Conservation (phyloP, 2,329 filamentous ascomycete genomes). For the Clarireedia sp. region DNA sequence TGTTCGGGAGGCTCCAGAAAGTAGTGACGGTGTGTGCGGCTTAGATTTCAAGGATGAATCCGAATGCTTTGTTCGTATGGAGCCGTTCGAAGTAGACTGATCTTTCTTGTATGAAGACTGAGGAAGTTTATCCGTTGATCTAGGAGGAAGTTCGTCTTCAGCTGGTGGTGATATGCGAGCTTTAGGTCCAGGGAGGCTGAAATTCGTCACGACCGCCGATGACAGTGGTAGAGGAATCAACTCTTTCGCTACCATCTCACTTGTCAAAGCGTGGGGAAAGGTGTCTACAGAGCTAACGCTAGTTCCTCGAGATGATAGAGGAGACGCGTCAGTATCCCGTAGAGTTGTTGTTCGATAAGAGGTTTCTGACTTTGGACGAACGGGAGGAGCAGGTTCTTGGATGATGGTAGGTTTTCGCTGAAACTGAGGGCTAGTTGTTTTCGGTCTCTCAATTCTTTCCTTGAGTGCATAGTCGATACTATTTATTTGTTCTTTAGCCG, state of each 20-base stretch:
- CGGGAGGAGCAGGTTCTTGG: neutral
- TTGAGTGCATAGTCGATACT: neutral
- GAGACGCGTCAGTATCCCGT: slow-evolving; percentile 6
- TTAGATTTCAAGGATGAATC: slow-evolving; percentile 15
- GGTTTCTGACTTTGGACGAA: slow-evolving; percentile 4
- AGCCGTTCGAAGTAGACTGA: neutral
- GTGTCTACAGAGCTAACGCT: slow-evolving; percentile 19
- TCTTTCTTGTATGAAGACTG: neutral
- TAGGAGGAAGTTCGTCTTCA: neutral
- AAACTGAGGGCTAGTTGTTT: neutral
- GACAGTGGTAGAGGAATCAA: slow-evolving; percentile 10
- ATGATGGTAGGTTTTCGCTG: neutral
- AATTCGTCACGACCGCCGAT: slow-evolving; percentile 23
- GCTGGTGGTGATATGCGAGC: neutral
- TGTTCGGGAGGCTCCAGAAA: slow-evolving; percentile 20
- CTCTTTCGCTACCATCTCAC: slow-evolving; percentile 15
- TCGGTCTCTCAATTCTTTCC: neutral
- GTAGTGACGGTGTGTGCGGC: slow-evolving; percentile 18
- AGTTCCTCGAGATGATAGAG: slow-evolving; percentile 10
- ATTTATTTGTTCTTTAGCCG: neutral
- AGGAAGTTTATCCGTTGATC: neutral
- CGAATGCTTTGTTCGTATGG: slow-evolving; percentile 12
- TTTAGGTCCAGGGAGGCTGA: slow-evolving; percentile 24
- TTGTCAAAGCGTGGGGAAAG: slow-evolving; percentile 20
- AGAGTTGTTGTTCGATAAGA: slow-evolving; percentile 6